Conservation (phyloP, 257 asterid species). For the Solanum lycopersicoides region DNA sequence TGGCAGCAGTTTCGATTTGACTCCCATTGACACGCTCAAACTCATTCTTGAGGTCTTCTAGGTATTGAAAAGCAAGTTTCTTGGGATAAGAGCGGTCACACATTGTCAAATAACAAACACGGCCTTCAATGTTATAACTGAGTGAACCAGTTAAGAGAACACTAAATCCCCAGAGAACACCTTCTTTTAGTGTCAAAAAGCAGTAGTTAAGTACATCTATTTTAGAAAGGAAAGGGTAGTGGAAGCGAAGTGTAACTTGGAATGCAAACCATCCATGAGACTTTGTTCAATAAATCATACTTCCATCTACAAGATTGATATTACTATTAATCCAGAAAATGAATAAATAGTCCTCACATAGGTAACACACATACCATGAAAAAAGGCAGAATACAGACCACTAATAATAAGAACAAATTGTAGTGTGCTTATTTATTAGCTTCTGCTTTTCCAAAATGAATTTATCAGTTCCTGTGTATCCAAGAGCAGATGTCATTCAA, state of each 20-base stretch:
- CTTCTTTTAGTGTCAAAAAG: background rate
- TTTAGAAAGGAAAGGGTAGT: background rate
- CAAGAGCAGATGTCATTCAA: background rate
- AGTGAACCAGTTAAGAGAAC: conserved; percentile 40
- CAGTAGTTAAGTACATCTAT: background rate
- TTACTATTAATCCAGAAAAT: background rate
- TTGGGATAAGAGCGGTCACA: conserved; percentile 95
- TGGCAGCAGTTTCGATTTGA: conserved; percentile 97
- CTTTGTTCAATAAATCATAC: background rate
- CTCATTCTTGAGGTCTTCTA: conserved; percentile 94
- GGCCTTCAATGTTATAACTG: conserved; percentile 89
- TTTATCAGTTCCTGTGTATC: background rate
- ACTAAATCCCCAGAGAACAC: background rate
- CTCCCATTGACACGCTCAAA: conserved; percentile 76
- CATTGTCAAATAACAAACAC: conserved; percentile 92
- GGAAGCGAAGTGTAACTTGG: background rate
- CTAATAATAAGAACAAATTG: background rate
- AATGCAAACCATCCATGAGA: background rate
- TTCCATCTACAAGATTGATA: background rate
- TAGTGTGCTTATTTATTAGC: background rate
- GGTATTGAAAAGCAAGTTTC: conserved; percentile 89
- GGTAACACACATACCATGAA: background rate
- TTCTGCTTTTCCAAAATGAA: background rate
- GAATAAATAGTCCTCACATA: background rate
- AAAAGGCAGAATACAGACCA: background rate